Conservation (phyloP, 257 asterid genomes). For the Plantago ovata region DNA sequence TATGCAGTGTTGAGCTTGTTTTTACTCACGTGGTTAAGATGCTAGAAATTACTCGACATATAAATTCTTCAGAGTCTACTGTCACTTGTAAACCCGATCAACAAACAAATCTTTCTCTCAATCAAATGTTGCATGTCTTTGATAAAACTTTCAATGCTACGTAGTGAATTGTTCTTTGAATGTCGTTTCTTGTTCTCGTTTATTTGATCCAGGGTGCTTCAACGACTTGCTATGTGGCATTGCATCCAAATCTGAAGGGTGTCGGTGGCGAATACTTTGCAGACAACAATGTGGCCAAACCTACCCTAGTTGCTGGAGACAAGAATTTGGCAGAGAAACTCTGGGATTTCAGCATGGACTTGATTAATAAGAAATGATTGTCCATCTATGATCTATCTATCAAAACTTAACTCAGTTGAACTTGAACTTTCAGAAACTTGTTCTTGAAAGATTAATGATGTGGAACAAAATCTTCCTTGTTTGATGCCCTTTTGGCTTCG, state of each 20-base stretch:
- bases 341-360: constrained; percentile 68
- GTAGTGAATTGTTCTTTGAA: too few relatives aligned
- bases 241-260: constrained; percentile 71
- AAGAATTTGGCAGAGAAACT: constrained; percentile 53
- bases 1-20: constrained; percentile 8
- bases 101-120: too few relatives aligned
- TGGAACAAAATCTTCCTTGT: too few relatives aligned
- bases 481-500: too few relatives aligned
- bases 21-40: neutral
- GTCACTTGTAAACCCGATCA: too few relatives aligned
- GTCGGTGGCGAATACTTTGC: constrained; percentile 56
- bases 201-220: constrained; percentile 54
- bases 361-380: constrained; percentile 29
- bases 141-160: too few relatives aligned
- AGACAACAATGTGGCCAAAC: constrained; percentile 52
- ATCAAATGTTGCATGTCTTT: too few relatives aligned
- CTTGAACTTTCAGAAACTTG: too few relatives aligned
- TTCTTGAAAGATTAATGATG: too few relatives aligned
- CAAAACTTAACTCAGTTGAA: too few relatives aligned
- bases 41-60: too few relatives aligned
- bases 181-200: neutral
- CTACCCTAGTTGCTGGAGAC: constrained; percentile 37
- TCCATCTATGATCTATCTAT: neutral
- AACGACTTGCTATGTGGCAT: constrained; percentile 67
- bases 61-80: too few relatives aligned